Evolutionary conservation across 2,329 filamentous ascomycete genomes (phyloP).

Genomic region (Colletotrichum somersetense): DNA sequence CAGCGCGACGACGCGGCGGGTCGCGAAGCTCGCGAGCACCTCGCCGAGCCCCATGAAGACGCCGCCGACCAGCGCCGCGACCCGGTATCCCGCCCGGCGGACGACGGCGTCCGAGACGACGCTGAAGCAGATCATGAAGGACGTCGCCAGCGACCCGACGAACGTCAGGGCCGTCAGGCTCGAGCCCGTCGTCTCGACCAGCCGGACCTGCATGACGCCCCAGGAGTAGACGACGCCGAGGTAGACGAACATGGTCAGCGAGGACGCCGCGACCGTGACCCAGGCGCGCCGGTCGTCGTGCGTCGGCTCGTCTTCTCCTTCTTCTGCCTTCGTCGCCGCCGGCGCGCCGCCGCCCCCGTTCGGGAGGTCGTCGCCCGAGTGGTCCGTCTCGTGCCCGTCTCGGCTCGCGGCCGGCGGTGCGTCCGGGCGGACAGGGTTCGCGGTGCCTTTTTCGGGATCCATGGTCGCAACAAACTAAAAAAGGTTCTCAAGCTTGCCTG

Average conservation of each 20-base stretch:
- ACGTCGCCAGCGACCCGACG: slow-evolving; percentile 47
- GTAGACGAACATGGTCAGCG: slow-evolving; percentile 47
- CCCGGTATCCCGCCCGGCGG: slow-evolving; percentile 44
- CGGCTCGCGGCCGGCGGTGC: background rate
- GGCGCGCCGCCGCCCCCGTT: background rate
- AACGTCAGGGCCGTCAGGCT: slow-evolving; percentile 47
- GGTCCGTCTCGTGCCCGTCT: slow-evolving; percentile 17
- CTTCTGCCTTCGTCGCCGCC: background rate
- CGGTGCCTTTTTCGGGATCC: slow-evolving; percentile 26
- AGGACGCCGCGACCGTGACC: slow-evolving; percentile 46
- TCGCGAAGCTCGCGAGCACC: slow-evolving; percentile 46
- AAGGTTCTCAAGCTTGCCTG: background rate
- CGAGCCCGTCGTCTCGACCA: slow-evolving; percentile 44
- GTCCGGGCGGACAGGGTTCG: background rate
- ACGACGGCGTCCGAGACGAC: slow-evolving; percentile 45
- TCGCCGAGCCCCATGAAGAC: slow-evolving; percentile 47
- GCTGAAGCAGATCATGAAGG: slow-evolving; percentile 47
- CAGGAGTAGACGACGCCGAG: slow-evolving; percentile 49
- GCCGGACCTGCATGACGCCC: slow-evolving; percentile 47
- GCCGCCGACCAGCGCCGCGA: slow-evolving; percentile 44
- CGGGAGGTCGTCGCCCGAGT: background rate
- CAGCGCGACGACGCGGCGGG: slow-evolving; percentile 43
- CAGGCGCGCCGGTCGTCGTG: slow-evolving; percentile 41
- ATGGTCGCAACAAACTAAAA: background rate
- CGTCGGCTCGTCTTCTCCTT: background rate